Conservation (phyloP, 164 flowering plant species). For the Magnolia sinica region DNA sequence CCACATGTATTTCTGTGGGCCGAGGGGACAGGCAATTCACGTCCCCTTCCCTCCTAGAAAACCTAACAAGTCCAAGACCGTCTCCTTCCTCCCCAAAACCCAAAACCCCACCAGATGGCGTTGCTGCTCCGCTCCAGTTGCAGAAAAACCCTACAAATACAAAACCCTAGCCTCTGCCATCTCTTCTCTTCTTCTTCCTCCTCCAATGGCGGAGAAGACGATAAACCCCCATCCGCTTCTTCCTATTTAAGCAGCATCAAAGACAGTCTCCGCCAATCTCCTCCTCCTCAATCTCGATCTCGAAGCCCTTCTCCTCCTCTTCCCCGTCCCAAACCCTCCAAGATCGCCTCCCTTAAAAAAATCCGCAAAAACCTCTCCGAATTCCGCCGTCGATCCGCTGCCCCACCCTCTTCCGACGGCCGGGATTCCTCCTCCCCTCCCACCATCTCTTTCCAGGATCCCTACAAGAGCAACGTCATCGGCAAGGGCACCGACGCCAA, state of each 20-base stretch:
- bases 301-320: not conserved
- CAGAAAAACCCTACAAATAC: not conserved
- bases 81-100: not conserved
- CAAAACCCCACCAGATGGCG: constrained; percentile 9
- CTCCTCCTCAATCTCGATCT: constrained; percentile 5
- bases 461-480: constrained; percentile 34
- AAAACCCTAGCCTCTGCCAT: constrained; percentile 28
- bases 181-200: constrained; percentile 34
- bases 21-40: too few species aligned
- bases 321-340: constrained; percentile 13
- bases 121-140: constrained; percentile 14
- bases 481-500: constrained; percentile 9
- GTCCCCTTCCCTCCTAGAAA: too few species aligned
- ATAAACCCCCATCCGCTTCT: constrained; percentile 4
- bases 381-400: constrained; percentile 41
- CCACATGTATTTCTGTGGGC: too few species aligned
- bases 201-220: constrained; percentile 10
- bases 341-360: constrained; percentile 32
- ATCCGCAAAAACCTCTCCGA: constrained; percentile 51
- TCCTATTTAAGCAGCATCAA: constrained; percentile 41
- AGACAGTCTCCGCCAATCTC: constrained; percentile 36
- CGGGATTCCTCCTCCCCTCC: constrained; percentile 12
- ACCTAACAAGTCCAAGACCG: not conserved
- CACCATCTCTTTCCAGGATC: constrained; percentile 38
- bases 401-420: constrained; percentile 20